Conservation (phyloP, 116 monocot genomes). For the Dioscorea cayenensis region DNA sequence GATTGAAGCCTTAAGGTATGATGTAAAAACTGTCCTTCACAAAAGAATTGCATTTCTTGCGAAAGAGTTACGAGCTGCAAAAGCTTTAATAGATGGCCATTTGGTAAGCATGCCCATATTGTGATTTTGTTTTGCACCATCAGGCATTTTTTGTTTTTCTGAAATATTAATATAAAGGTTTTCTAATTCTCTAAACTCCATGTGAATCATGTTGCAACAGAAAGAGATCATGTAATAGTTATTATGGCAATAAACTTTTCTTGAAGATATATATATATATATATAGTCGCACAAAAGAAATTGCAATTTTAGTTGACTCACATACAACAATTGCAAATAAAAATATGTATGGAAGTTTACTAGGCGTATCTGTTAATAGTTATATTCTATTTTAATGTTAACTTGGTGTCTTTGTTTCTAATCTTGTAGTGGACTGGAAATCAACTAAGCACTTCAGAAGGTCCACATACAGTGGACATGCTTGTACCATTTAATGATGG, state of each 20-base stretch:
- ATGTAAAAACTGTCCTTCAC: constrained; percentile 44
- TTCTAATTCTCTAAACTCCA: too few relatives aligned
- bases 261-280: too few relatives aligned
- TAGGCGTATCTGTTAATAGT: not conserved
- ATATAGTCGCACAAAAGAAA: too few relatives aligned
- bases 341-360: too few relatives aligned
- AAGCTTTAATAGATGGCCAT: constrained; percentile 70
- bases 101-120: constrained; percentile 36
- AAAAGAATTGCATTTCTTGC: constrained; percentile 44
- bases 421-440: constrained; percentile 41
- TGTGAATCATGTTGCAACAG: too few relatives aligned
- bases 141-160: too few relatives aligned
- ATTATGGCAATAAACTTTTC: too few relatives aligned
- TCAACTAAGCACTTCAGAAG: constrained; percentile 27
- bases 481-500: constrained; percentile 73
- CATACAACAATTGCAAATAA: too few relatives aligned
- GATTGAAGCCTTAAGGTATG: constrained; percentile 9
- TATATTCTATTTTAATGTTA: not conserved
- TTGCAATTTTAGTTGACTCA: too few relatives aligned
- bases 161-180: too few relatives aligned
- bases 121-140: not conserved
- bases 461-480: constrained; percentile 58
- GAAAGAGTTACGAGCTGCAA: constrained; percentile 59
- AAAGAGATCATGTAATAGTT: too few relatives aligned
- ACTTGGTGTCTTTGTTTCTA: not conserved